phyloP scores from a whole-genome alignment of 164 flowering plant species.

The Stephania japonica region DNA sequence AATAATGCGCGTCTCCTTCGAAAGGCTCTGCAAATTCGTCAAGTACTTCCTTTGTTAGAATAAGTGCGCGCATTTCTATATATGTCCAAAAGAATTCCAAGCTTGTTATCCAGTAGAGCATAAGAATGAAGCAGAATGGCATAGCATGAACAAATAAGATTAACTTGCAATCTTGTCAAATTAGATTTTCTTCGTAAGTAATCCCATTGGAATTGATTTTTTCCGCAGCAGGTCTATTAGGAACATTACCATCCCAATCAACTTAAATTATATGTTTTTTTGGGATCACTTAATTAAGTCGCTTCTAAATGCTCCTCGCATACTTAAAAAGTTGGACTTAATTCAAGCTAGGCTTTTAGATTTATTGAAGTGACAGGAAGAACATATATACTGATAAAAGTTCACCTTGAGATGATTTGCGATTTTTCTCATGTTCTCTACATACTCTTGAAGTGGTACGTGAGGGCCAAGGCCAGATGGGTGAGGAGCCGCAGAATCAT shows the following conservation, averaged over 20 bases:
- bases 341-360: background rate
- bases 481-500: background rate
- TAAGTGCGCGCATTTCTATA: background rate
- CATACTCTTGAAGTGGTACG: background rate
- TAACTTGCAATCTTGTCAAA: too few species aligned
- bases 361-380: background rate
- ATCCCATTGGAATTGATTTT: too few species aligned
- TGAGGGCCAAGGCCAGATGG: slow-evolving; percentile 3
- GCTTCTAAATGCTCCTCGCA: background rate
- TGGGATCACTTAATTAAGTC: background rate
- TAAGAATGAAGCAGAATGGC: background rate
- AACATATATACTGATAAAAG: background rate
- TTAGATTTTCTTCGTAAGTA: too few species aligned
- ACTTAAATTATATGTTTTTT: background rate
- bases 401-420: background rate
- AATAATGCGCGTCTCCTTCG: slow-evolving; percentile 1
- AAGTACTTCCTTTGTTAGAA: background rate
- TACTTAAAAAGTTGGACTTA: background rate
- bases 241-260: too few species aligned
- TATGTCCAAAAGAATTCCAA: background rate
- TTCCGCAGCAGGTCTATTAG: too few species aligned
- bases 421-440: slow-evolving; percentile 7
- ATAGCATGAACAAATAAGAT: background rate
- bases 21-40: background rate
- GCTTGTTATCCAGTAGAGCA: background rate